Evolutionary conservation across 495 filamentous ascomycete species (phyloP).

Genomic region (Xylaria intraflava): DNA sequence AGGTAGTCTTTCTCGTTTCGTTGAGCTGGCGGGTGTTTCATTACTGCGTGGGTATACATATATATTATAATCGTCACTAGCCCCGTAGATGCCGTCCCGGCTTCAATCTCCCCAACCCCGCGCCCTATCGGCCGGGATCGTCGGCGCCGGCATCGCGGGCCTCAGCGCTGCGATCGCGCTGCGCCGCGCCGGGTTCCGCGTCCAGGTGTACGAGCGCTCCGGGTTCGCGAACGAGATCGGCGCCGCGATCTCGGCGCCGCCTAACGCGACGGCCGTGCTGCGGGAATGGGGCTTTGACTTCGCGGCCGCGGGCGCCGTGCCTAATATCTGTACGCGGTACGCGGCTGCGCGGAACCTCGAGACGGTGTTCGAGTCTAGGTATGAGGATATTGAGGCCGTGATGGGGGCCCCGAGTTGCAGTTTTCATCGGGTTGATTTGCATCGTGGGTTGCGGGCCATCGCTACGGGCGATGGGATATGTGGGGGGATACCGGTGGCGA

Average conservation of each 20-base stretch:
- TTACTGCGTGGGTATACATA: too few species aligned
- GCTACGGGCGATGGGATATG: conserved; percentile 27
- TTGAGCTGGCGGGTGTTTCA: too few species aligned
- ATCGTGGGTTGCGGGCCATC: conserved; percentile 40
- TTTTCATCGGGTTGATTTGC: conserved; percentile 52
- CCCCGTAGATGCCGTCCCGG: not conserved
- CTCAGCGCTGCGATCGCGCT: conserved; percentile 45
- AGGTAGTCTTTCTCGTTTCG: too few species aligned
- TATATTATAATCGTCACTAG: too few species aligned
- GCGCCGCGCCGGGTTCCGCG: conserved; percentile 41
- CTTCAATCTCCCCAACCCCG: not conserved
- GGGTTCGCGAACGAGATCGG: conserved; percentile 49
- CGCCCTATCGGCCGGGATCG: conserved; percentile 27
- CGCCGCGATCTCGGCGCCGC: conserved; percentile 46
- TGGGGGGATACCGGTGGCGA: conserved; percentile 26
- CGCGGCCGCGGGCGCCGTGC: conserved; percentile 23
- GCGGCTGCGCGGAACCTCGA: conserved; percentile 24
- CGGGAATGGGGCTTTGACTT: conserved; percentile 41
- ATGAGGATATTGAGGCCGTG: conserved; percentile 25
- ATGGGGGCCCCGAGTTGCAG: conserved; percentile 22
- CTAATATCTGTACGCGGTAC: conserved; percentile 24
- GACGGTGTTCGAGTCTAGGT: conserved; percentile 17
- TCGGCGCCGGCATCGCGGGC: conserved; percentile 47
- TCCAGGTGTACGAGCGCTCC: conserved; percentile 48
- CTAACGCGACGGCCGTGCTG: conserved; percentile 44